Evolutionary conservation across 768 basidiomycete genomes (phyloP).

Genomic region (Boletus rufocinnamomeus): DNA sequence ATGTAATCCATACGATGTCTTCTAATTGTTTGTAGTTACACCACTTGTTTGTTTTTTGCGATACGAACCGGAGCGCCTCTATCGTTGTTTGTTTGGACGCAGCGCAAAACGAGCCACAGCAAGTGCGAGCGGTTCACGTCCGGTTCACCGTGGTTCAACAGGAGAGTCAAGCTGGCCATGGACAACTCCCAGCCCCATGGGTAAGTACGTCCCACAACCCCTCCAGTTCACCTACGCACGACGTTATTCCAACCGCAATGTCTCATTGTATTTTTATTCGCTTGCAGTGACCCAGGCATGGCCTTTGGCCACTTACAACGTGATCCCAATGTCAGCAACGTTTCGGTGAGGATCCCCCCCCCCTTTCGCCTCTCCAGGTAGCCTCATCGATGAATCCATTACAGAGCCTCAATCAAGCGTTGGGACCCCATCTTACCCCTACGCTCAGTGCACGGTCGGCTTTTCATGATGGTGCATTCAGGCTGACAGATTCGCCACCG

Average conservation of each 20-base stretch:
- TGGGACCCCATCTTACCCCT: slow-evolving; percentile 53
- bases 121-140: slow-evolving; percentile 36
- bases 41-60: background rate
- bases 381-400: slow-evolving; percentile 24
- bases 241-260: slow-evolving; percentile 10
- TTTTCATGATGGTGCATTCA: slow-evolving; percentile 33
- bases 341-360: slow-evolving; percentile 50
- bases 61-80: slow-evolving; percentile 27
- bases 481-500: slow-evolving; percentile 36
- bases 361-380: slow-evolving; percentile 26
- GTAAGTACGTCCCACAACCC: slow-evolving; percentile 29
- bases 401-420: slow-evolving; percentile 62
- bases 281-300: slow-evolving; percentile 57
- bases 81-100: slow-evolving; percentile 27
- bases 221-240: background rate
- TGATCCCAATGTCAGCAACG: slow-evolving; percentile 56
- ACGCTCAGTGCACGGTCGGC: slow-evolving; percentile 35
- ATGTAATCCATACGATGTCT: slow-evolving; percentile 27
- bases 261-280: slow-evolving; percentile 20
- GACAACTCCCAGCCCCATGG: slow-evolving; percentile 38
- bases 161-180: slow-evolving; percentile 27
- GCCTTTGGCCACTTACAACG: slow-evolving; percentile 62
- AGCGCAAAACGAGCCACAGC: slow-evolving; percentile 37
- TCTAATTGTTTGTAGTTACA: slow-evolving; percentile 29
- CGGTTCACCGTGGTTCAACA: slow-evolving; percentile 40